Evolutionary conservation across 305 asterid species (phyloP).

Genomic region (Ajuga reptans): DNA sequence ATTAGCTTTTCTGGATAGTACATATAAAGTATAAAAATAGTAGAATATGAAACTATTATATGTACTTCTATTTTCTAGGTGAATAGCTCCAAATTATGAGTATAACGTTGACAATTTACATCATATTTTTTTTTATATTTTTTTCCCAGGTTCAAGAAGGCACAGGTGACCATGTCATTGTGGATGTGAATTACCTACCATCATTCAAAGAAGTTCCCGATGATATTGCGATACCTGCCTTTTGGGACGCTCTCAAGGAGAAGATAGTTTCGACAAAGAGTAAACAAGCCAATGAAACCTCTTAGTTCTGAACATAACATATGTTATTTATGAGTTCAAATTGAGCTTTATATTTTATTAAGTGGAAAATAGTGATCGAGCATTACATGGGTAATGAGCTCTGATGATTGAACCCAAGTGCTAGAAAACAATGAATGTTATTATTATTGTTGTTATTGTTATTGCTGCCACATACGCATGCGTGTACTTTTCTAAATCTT

Average conservation of each 20-base stretch:
- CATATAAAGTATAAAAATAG: not conserved
- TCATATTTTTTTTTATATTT: not conserved
- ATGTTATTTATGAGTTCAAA: too few relatives aligned
- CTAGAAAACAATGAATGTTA: too few relatives aligned
- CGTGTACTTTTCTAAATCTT: too few relatives aligned
- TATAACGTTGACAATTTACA: not conserved
- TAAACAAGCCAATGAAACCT: slow-evolving; percentile 21
- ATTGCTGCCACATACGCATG: too few relatives aligned
- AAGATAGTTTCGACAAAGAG: slow-evolving; percentile 39
- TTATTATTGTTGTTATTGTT: too few relatives aligned
- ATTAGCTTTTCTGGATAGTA: not conserved
- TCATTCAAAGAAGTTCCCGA: slow-evolving; percentile 92
- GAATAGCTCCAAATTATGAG: not conserved
- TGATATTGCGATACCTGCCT: slow-evolving; percentile 79
- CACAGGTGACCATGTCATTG: slow-evolving; percentile 87
- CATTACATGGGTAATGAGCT: too few relatives aligned
- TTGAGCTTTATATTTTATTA: too few relatives aligned
- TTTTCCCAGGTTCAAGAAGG: slow-evolving; percentile 69
- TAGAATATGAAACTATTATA: not conserved
- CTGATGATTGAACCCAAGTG: too few relatives aligned
- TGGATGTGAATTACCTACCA: slow-evolving; percentile 91
- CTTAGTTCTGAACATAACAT: not conserved
- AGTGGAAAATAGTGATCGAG: too few relatives aligned
- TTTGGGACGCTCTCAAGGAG: slow-evolving; percentile 86
- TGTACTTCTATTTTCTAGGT: not conserved